These are phyloP conservation scores for Bipolaris gigantea DNA, from an alignment of 2,329 filamentous ascomycete species.

Conservation along the genomic window DNA sequence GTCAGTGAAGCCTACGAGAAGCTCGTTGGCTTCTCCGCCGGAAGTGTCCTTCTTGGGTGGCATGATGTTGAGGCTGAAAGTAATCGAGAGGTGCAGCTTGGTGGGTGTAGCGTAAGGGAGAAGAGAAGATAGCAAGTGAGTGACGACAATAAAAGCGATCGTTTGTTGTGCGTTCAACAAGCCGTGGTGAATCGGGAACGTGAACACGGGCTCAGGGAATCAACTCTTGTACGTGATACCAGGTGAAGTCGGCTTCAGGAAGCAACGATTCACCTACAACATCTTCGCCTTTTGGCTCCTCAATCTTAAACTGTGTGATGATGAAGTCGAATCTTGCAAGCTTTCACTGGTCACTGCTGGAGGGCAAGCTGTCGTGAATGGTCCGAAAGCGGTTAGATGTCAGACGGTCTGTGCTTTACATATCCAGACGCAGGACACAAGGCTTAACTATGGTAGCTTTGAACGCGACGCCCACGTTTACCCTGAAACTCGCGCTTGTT, in stretches of 20 bases:
- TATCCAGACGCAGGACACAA: neutral
- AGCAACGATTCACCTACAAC: neutral
- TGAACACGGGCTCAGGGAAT: neutral
- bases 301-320: neutral
- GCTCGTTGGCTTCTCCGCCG: conserved; percentile 1
- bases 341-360: neutral
- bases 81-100: neutral
- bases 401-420: neutral
- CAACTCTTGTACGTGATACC: conserved; percentile 1
- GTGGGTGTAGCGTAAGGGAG: neutral
- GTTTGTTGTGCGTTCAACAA: conserved; percentile 3
- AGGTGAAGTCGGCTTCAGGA: conserved; percentile 3
- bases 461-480: no score
- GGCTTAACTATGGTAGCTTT: neutral
- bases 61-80: conserved; percentile 14
- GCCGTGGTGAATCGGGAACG: conserved; percentile 13
- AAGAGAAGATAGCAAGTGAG: neutral
- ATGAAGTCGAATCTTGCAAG: neutral
- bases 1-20: conserved; percentile 25
- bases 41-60: conserved; percentile 30
- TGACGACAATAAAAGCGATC: neutral
- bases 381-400: neutral
- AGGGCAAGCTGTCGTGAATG: neutral
- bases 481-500: neutral
- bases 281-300: neutral